phyloP scores from a whole-genome alignment of 2,329 filamentous ascomycete species.

The Teratosphaeria epicoccoides region DNA sequence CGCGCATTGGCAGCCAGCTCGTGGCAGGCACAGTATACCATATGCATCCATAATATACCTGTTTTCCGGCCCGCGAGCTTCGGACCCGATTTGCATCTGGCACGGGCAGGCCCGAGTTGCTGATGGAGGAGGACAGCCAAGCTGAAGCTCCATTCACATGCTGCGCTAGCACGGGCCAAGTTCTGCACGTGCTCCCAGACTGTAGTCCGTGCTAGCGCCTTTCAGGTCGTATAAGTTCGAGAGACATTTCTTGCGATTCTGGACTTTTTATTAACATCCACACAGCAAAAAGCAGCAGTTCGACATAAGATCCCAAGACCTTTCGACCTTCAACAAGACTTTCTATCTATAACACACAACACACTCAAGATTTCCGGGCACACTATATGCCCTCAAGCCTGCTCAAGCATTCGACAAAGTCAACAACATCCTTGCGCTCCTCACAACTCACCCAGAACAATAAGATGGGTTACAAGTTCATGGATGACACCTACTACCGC shows the following conservation, averaged over 20 bases:
- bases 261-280: background rate
- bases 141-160: no score
- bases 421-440: background rate
- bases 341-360: background rate
- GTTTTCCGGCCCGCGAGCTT: background rate
- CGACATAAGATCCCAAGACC: background rate
- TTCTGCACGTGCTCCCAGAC: no score
- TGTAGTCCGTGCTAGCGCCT: no score
- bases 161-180: no score
- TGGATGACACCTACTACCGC: background rate
- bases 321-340: background rate
- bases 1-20: no score
- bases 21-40: no score
- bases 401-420: background rate
- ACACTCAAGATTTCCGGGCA: no score
- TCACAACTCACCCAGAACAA: no score
- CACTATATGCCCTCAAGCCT: no score
- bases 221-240: no score
- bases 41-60: background rate
- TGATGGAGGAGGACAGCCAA: background rate
- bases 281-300: background rate
- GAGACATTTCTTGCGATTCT: background rate
- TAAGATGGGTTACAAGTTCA: no score
- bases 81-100: background rate
- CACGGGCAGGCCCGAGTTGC: no score